phyloP scores from a whole-genome alignment of 2,329 filamentous ascomycete species.

The Cytospora piceicola region DNA sequence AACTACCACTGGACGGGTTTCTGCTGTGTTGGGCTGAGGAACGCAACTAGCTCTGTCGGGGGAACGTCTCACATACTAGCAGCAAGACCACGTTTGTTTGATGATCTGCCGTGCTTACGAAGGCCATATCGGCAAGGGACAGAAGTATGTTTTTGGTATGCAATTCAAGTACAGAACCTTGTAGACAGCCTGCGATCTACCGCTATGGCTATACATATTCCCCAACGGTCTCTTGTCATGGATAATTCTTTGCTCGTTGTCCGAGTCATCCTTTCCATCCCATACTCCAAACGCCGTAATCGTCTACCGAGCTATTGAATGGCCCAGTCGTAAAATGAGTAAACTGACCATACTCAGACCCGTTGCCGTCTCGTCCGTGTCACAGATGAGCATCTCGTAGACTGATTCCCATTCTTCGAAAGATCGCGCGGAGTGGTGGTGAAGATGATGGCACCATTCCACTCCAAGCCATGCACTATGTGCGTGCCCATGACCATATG shows the following conservation, averaged over 20 bases:
- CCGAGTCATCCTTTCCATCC: background rate
- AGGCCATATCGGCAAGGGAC: too few relatives aligned
- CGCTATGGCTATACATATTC: too few relatives aligned
- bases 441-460: background rate
- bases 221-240: background rate
- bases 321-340: background rate
- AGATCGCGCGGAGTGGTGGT: background rate
- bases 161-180: too few relatives aligned
- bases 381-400: background rate
- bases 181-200: too few relatives aligned
- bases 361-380: background rate
- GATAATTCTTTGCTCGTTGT: background rate
- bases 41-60: too few relatives aligned
- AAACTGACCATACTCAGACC: background rate
- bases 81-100: too few relatives aligned
- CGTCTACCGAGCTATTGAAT: background rate
- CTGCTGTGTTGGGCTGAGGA: too few relatives aligned
- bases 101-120: too few relatives aligned
- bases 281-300: slow-evolving; percentile 21
- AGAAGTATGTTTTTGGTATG: too few relatives aligned
- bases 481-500: background rate
- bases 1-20: too few relatives aligned
- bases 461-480: background rate
- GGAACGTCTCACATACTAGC: too few relatives aligned
- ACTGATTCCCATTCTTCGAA: background rate